phyloP scores from a whole-genome alignment of 2,329 filamentous ascomycete genomes.

The Metarhizium humberi region DNA sequence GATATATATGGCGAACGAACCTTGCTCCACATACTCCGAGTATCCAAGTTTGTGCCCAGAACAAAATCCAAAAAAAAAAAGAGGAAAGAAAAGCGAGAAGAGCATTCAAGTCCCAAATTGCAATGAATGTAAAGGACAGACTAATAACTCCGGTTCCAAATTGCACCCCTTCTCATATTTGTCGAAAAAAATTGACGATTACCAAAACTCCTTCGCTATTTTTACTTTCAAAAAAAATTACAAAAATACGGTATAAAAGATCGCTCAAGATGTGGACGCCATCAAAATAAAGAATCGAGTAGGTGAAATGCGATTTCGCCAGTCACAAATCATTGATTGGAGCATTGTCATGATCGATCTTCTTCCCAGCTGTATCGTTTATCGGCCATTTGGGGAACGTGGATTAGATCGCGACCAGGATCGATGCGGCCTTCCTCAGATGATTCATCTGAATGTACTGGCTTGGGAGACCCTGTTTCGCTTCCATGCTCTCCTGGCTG shows the following conservation, averaged over 20 bases:
- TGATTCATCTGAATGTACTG: background rate
- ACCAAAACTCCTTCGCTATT: slow-evolving; percentile 12
- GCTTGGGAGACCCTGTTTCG: too few species aligned
- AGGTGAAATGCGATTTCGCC: background rate
- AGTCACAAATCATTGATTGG: background rate
- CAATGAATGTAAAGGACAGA: background rate
- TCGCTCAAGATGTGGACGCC: background rate
- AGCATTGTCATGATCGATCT: slow-evolving; percentile 11
- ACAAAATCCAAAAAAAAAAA: background rate
- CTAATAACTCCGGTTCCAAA: background rate
- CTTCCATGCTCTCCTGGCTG: background rate
- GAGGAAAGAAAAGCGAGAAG: background rate
- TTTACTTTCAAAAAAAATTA: slow-evolving; percentile 3
- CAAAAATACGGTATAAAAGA: slow-evolving; percentile 2
- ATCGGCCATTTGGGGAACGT: slow-evolving; percentile 41
- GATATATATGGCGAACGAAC: background rate
- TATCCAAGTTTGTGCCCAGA: background rate
- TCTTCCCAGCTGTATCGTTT: slow-evolving; percentile 44
- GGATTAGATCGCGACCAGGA: slow-evolving; percentile 34
- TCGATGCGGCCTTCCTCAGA: slow-evolving; percentile 29
- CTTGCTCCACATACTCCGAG: background rate
- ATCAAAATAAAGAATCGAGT: background rate
- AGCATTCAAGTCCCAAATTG: background rate
- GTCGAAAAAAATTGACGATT: background rate
- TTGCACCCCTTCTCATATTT: background rate